phyloP scores from a whole-genome alignment of 2,329 filamentous ascomycete species.

The Hypoxylon sp. region DNA sequence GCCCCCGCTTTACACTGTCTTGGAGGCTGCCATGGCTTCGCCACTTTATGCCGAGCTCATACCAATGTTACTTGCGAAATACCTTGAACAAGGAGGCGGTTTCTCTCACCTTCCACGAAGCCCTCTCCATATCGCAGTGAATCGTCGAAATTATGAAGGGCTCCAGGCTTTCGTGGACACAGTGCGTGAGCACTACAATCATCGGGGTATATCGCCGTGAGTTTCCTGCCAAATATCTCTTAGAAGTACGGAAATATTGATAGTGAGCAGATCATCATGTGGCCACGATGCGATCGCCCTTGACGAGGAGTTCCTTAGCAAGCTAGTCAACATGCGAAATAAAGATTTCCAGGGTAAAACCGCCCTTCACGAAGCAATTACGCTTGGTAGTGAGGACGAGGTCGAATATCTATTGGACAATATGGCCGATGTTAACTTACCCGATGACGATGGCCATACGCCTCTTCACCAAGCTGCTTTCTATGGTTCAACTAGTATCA shows the following conservation, averaged over 20 bases:
- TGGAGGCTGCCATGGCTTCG: background rate
- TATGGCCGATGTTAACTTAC: conserved; percentile 1
- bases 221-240: background rate
- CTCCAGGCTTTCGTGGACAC: background rate
- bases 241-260: background rate
- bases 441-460: background rate
- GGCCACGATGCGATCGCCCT: background rate
- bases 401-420: background rate
- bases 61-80: background rate
- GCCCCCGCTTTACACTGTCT: background rate
- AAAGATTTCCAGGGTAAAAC: background rate
- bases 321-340: conserved; percentile 1
- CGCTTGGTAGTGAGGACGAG: background rate
- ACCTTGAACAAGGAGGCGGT: background rate
- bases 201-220: background rate
- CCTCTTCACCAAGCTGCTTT: background rate
- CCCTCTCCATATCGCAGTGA: background rate
- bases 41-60: background rate
- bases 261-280: background rate
- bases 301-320: background rate
- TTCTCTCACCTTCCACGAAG: background rate
- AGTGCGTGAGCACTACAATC: background rate
- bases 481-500: background rate
- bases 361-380: background rate
- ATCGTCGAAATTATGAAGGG: background rate